phyloP scores from a whole-genome alignment of 495 filamentous ascomycete species.

The Podospora fimiseda region DNA sequence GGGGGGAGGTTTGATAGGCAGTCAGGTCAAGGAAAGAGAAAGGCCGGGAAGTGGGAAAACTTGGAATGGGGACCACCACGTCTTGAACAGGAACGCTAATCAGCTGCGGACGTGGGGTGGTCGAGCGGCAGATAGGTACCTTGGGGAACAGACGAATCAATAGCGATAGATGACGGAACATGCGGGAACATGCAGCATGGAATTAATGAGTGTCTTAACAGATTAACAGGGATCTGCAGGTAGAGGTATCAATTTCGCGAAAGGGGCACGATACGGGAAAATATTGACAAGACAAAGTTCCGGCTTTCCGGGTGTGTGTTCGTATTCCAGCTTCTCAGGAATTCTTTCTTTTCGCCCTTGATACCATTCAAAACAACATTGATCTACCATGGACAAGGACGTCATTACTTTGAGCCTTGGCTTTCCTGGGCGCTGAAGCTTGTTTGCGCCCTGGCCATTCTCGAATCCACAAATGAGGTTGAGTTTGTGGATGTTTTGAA shows the following conservation, averaged over 20 bases:
- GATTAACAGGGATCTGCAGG: neutral
- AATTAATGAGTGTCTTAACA: neutral
- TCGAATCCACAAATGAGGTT: neutral
- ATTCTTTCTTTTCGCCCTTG: too few relatives aligned
- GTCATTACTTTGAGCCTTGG: too few relatives aligned
- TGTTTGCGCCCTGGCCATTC: neutral
- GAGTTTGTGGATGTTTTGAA: conserved; percentile 2
- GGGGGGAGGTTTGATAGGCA: neutral
- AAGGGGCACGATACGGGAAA: neutral
- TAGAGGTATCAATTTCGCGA: neutral
- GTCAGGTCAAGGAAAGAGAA: neutral
- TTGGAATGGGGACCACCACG: conserved; percentile 1
- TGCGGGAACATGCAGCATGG: neutral
- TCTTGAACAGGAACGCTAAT: neutral
- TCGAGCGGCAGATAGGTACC: neutral
- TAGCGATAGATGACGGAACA: neutral
- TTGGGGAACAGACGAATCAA: neutral
- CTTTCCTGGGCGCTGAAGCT: conserved; percentile 11
- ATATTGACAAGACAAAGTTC: neutral
- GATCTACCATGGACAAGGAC: too few relatives aligned
- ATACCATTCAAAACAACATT: too few relatives aligned
- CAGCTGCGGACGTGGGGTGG: neutral
- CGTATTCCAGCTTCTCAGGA: neutral
- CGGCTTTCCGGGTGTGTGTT: too few relatives aligned
- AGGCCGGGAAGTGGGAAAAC: conserved; percentile 6